phyloP scores from a whole-genome alignment of 108 stramenopile species.

The Pseudonitzschia multiseries region DNA sequence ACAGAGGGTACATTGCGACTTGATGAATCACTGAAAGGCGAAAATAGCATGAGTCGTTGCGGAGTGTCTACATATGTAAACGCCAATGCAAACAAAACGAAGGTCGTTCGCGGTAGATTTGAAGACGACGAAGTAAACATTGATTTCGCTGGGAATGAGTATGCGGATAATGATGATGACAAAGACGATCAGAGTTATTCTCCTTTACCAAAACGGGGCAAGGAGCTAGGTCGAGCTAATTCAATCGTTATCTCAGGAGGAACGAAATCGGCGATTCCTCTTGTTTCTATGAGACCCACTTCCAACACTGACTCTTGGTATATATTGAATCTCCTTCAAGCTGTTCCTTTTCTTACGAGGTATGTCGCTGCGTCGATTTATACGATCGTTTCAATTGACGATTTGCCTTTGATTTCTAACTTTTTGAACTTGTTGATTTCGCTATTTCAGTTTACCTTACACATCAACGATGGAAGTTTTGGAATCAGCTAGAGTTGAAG shows the following conservation, averaged over 20 bases:
- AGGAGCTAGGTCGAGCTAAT: background rate
- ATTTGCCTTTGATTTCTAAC: background rate
- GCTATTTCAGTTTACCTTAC: conserved; percentile 77
- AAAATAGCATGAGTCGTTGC: background rate
- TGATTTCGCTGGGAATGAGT: conserved; percentile 38
- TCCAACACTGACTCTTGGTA: conserved; percentile 90
- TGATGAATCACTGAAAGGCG: conserved; percentile 47
- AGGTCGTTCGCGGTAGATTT: conserved; percentile 15
- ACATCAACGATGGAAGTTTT: conserved; percentile 84
- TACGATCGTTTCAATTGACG: background rate
- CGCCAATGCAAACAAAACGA: conserved; percentile 16
- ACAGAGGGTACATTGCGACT: conserved; percentile 86
- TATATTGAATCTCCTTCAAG: conserved; percentile 77
- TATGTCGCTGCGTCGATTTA: conserved; percentile 13
- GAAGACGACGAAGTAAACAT: conserved; percentile 32
- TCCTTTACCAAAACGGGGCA: background rate
- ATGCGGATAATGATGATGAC: conserved; percentile 34
- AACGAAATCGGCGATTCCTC: conserved; percentile 40
- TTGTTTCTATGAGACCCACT: conserved; percentile 75
- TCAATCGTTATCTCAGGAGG: conserved; percentile 24
- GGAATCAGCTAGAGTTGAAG: conserved; percentile 75
- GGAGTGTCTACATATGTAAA: conserved; percentile 30
- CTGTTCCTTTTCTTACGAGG: conserved; percentile 84
- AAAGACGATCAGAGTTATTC: background rate
- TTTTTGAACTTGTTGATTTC: no score